phyloP scores from a whole-genome alignment of 2,329 filamentous ascomycete genomes.

The Cryphonectria parasitica region DNA sequence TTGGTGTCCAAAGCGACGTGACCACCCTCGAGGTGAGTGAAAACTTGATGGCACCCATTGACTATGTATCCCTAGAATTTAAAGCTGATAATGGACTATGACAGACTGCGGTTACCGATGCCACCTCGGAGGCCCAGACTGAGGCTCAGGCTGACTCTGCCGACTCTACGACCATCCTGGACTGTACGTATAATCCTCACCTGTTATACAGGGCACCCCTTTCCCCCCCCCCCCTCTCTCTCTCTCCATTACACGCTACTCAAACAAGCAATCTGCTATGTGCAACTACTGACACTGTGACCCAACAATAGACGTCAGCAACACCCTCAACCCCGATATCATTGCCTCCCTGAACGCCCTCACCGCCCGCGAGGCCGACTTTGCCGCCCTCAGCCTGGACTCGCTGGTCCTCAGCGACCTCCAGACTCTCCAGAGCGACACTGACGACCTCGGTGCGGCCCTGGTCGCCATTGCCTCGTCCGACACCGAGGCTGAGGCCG shows the following conservation, averaged over 20 bases:
- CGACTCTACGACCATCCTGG: constrained; percentile 24
- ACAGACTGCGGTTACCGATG: constrained; percentile 20
- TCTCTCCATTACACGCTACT: no score
- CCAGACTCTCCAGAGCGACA: constrained; percentile 24
- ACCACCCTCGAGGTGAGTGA: constrained; percentile 17
- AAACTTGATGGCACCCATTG: neutral
- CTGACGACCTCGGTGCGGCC: constrained; percentile 19
- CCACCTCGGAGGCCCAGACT: constrained; percentile 19
- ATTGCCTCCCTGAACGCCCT: constrained; percentile 22
- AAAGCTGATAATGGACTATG: constrained; percentile 11
- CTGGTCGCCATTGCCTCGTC: constrained; percentile 23
- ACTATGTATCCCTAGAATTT: neutral
- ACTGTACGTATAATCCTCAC: neutral
- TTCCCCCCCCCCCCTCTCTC: no score
- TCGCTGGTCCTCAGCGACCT: constrained; percentile 24
- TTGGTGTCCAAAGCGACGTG: constrained; percentile 16
- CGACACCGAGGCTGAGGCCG: constrained; percentile 21
- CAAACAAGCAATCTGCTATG: no score
- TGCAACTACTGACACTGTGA: neutral
- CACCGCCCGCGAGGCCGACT: constrained; percentile 21
- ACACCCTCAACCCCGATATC: constrained; percentile 23
- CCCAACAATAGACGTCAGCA: constrained; percentile 11
- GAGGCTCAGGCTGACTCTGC: constrained; percentile 21
- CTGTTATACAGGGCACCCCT: neutral
- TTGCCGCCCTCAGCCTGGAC: constrained; percentile 15